phyloP scores from a whole-genome alignment of 495 filamentous ascomycete species.

The Podospora pseudocomata region DNA sequence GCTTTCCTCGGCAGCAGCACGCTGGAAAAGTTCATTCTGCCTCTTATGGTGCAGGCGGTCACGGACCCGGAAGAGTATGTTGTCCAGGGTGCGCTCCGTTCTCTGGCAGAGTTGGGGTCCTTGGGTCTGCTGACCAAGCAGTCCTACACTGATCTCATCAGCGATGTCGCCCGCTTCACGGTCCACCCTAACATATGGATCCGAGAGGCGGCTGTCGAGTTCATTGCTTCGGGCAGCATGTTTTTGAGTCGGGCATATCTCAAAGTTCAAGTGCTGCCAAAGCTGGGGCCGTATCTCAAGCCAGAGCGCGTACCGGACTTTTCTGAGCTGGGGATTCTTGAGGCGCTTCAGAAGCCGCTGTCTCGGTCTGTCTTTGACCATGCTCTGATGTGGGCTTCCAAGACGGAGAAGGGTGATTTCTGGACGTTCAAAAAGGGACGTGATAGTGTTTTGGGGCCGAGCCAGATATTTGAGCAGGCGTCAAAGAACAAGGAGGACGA shows the following conservation, averaged over 20 bases:
- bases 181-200: constrained; percentile 97
- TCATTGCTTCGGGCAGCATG: constrained; percentile 70
- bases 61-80: constrained; percentile 95
- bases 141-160: constrained; percentile 81
- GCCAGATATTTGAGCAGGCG: constrained; percentile 42
- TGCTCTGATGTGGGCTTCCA: constrained; percentile 79
- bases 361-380: constrained; percentile 76
- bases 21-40: constrained; percentile 92
- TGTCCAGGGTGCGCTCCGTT: constrained; percentile 82
- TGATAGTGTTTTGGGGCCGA: constrained; percentile 61
- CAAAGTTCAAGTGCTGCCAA: constrained; percentile 74
- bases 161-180: constrained; percentile 74
- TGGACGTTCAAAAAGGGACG: constrained; percentile 73
- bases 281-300: constrained; percentile 80
- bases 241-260: constrained; percentile 79
- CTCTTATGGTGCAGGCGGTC: constrained; percentile 94
- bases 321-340: constrained; percentile 70
- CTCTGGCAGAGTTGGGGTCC: constrained; percentile 83
- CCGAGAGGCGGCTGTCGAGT: constrained; percentile 77
- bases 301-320: constrained; percentile 56
- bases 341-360: constrained; percentile 80
- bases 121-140: constrained; percentile 81
- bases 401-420: constrained; percentile 73
- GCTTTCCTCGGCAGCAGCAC: constrained; percentile 82
- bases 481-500: constrained; percentile 92